Percentiles rank a stretch among this genome's conserved stretches.
Evolutionary conservation across 495 filamentous ascomycete species (phyloP).

Genomic region (Massariosphaeria phaeospora): DNA sequence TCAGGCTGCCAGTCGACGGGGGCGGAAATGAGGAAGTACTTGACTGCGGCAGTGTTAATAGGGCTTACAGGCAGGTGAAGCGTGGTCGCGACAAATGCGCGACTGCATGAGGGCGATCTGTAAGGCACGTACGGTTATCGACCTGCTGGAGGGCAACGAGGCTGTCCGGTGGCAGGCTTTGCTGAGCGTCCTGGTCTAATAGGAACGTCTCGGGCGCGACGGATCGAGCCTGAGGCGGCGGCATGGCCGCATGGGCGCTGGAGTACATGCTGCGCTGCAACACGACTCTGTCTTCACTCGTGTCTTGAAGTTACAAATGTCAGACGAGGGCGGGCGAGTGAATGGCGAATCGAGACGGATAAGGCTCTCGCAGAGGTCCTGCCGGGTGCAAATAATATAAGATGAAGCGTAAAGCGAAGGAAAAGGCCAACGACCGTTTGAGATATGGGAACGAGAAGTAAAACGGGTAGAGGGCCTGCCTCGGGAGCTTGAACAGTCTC

Average conservation of each 20-base stretch:
- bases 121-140: slow-evolving; percentile 76
- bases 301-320: slow-evolving; percentile 27
- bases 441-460: slow-evolving; percentile 30
- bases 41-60: slow-evolving; percentile 55
- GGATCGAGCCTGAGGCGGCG: slow-evolving; percentile 60
- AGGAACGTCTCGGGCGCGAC: slow-evolving; percentile 86
- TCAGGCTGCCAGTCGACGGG: slow-evolving; percentile 97
- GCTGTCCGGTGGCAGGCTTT: slow-evolving; percentile 90
- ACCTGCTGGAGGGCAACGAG: slow-evolving; percentile 97
- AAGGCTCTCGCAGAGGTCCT: slow-evolving; percentile 36
- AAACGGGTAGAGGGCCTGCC: slow-evolving; percentile 39
- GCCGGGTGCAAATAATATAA: slow-evolving; percentile 31
- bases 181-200: slow-evolving; percentile 92
- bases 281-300: slow-evolving; percentile 23
- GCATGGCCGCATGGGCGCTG: slow-evolving; percentile 49
- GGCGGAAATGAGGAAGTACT: slow-evolving; percentile 98
- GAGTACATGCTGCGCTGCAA: slow-evolving; percentile 42
- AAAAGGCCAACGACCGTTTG: slow-evolving; percentile 34
- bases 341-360: slow-evolving; percentile 31
- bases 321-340: slow-evolving; percentile 13
- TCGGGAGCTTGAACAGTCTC: slow-evolving; percentile 30
- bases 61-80: slow-evolving; percentile 19
- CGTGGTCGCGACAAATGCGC: slow-evolving; percentile 18
- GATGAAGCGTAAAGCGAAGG: slow-evolving; percentile 37
- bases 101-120: slow-evolving; percentile 12